Base-by-base conservation (phyloP, 176 grass and related monocot species). In the Secale cereale region DNA sequence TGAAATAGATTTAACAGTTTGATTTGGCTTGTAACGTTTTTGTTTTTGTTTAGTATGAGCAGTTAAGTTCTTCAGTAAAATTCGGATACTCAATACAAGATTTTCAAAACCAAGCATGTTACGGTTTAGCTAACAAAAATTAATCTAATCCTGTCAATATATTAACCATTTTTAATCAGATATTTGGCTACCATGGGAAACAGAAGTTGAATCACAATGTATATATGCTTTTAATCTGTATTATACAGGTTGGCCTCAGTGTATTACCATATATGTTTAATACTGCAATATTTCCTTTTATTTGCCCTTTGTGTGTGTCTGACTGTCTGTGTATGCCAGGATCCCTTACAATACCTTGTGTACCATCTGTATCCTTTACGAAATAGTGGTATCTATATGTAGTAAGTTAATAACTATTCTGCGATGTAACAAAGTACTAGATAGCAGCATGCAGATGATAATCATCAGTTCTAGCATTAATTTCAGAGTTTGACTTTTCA, bases 1-100 rank as follows among this genome's bases (percentile, higher is more conserved):
- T 80, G 52, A 85, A 77, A 40, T 20, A 76, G 39, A 36, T 88
- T 70, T 31, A 74, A 45, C 64, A 82, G 62, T 78, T 85, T 59
- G 19, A 19, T 79, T 74, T 52, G 26, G 70, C 20, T 14, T 82
- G 6, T 73, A 27, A 64, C 0, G 6, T 78, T 33, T 43, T 26
- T 15, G 26, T 59, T 65, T 52, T 52, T 52, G 48, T 52, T 78
- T 59, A 73, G 46, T 78, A 71, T 79, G 40, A 22, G 0, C 32
- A 30, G 22, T 66, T 84, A 54, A 59, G 27, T 78, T 50, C 46
- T 84, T 63, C 31, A 61, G 22, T 17, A 78, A 43, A 73, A 65
- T 57, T 72, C 9, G 45, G 2, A 26, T 22, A 64, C 26, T 57
- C 20, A 74, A 20, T 65, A 29, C 4, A 74, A 84, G 10, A 19